Evolutionary conservation across 2,329 filamentous ascomycete species (phyloP).

Genomic region (Botrytis byssoidea): DNA sequence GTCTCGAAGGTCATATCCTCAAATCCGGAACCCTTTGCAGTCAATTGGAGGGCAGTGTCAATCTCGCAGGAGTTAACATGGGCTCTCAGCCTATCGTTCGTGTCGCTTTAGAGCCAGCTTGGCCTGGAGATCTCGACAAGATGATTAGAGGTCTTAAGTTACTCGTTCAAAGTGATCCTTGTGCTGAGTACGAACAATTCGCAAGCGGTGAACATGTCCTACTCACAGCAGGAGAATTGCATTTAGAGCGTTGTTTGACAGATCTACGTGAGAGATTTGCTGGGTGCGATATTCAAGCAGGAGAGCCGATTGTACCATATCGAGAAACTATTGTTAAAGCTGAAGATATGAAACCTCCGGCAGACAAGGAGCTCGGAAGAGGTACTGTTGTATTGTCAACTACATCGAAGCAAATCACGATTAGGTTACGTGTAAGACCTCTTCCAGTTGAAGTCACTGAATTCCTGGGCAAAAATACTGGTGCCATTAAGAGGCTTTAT

Average conservation of each 20-base stretch:
- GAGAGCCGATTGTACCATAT: conserved; percentile 93
- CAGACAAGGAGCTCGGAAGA: conserved; percentile 80
- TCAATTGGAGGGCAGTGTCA: conserved; percentile 79
- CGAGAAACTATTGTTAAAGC: conserved; percentile 85
- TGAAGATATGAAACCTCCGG: conserved; percentile 88
- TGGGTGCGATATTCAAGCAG: conserved; percentile 89
- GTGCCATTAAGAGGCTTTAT: conserved; percentile 76
- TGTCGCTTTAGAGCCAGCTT: conserved; percentile 89
- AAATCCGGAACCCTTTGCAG: conserved; percentile 95
- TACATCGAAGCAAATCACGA: conserved; percentile 79
- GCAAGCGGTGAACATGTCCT: conserved; percentile 93
- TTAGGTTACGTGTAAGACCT: conserved; percentile 75
- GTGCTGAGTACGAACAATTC: conserved; percentile 92
- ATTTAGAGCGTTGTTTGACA: conserved; percentile 89
- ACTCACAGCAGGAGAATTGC: conserved; percentile 87
- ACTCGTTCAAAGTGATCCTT: conserved; percentile 91
- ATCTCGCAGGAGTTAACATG: conserved; percentile 81
- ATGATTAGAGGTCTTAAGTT: conserved; percentile 88
- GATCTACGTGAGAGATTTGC: conserved; percentile 92
- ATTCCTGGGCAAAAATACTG: conserved; percentile 77
- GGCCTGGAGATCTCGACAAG: conserved; percentile 86
- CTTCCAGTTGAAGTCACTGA: conserved; percentile 76
- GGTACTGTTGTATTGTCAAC: conserved; percentile 75
- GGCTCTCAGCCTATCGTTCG: conserved; percentile 88
- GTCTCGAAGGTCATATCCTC: conserved; percentile 87